Evolutionary conservation across 2,329 filamentous ascomycete species (phyloP), one percentile per base, ranked within the genome.

Genomic region (Penicillium sp.): DNA sequence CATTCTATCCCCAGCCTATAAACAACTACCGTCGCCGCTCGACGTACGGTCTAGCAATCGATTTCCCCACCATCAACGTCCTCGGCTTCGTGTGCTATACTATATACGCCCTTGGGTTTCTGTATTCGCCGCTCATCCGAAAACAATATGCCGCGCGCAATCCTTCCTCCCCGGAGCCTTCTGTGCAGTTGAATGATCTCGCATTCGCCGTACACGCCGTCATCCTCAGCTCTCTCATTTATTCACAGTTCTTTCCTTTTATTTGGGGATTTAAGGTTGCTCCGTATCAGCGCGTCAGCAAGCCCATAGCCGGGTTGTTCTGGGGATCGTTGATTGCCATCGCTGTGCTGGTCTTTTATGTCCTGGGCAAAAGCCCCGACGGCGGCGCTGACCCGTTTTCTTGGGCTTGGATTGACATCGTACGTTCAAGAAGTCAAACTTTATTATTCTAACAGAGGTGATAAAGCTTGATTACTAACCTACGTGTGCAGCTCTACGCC

Each of bases 1-100:
- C 91, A 16, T 97, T 97, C 77, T 97, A 97, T 71, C 92, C 93
- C 1, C 94, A 97, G 70, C 85, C 89, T 6, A 75, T 95, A 59
- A 82, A 91, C 61, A 97, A 97, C 79, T 87, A 81, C 71, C 79
- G 79, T 28, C 87, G 91, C 54, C 83, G 84, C 57, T 89, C 90
- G 8, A 97, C 92, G 4, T 81, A 84, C 20, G 94, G 94, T 42
- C 86, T 93, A 4, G 90, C 91, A 0, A 87, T 96, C 62, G 92
- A 97, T 71, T 97, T 95, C 67, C 91, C 91, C 11, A 88, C 75
- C 26, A 83, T 89, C 65, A 90, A 77, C 45, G 84, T 87, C 61
- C 83, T 81, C 21, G 83, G 83, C 1, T 85, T 83, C 66, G 76
- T 83, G 60, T 81, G 69, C 62, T 97, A 97, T 74, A 80, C 88